Evolutionary conservation across 1,284 basidiomycete genomes (phyloP).

Genomic region (Trichosporon faecale): DNA sequence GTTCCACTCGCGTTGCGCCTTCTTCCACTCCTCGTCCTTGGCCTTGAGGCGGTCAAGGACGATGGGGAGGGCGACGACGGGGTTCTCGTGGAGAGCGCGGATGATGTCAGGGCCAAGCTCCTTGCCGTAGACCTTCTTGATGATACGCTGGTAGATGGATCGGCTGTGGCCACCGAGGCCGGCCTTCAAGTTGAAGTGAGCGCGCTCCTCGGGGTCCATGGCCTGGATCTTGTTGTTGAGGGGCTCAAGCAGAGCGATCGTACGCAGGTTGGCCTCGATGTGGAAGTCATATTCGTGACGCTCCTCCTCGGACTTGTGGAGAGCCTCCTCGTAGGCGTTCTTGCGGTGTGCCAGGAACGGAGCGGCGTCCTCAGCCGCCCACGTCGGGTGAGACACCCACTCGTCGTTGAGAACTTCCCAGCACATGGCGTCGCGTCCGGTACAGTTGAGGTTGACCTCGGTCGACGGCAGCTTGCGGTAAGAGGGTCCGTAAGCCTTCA

Average conservation of each 20-base stretch:
- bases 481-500: conserved; percentile 69
- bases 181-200: conserved; percentile 76
- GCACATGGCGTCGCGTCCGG: conserved; percentile 89
- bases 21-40: conserved; percentile 97
- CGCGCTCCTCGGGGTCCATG: conserved; percentile 85
- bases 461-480: conserved; percentile 85
- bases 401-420: conserved; percentile 94
- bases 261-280: conserved; percentile 85
- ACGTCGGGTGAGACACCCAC: conserved; percentile 96
- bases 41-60: conserved; percentile 85
- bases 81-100: conserved; percentile 87
- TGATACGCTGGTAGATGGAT: conserved; percentile 85
- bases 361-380: conserved; percentile 91
- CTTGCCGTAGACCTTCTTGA: conserved; percentile 90
- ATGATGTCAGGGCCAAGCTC: conserved; percentile 78
- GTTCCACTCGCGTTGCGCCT: conserved; percentile 92
- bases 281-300: conserved; percentile 98
- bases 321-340: conserved; percentile 91
- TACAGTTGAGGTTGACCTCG: conserved; percentile 85
- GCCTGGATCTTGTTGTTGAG: conserved; percentile 79
- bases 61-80: conserved; percentile 85
- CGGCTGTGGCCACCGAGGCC: conserved; percentile 86
- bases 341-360: conserved; percentile 96
- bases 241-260: conserved; percentile 89
- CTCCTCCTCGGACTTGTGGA: conserved; percentile 97